Conservation (phyloP, 495 filamentous ascomycete genomes). For the Pyrenula massariospora region DNA sequence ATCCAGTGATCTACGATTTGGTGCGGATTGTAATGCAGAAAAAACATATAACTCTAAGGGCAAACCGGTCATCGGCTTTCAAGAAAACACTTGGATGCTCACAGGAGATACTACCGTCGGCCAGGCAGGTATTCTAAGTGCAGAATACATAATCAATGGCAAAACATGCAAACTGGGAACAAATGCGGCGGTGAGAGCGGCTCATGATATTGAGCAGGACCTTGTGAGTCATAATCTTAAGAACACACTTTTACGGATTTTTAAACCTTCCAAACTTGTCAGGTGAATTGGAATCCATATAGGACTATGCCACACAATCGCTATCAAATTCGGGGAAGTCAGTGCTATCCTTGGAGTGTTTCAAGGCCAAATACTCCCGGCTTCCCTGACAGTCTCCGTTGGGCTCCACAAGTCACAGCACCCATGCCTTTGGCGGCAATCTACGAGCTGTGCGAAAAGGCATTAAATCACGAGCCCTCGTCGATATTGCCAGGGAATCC, state of each 20-base stretch:
- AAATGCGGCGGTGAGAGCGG: conserved; percentile 4
- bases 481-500: background rate
- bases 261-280: background rate
- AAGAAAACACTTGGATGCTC: conserved; percentile 5
- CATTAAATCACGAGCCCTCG: background rate
- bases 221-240: conserved; percentile 4
- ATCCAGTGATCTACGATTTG: background rate
- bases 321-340: background rate
- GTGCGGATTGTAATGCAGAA: background rate
- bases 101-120: conserved; percentile 5
- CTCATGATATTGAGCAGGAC: conserved; percentile 4
- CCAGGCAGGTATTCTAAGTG: background rate
- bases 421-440: conserved; percentile 13
- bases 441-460: conserved; percentile 4
- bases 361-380: background rate
- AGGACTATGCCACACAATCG: background rate
- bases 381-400: background rate
- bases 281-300: background rate
- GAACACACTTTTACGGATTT: background rate
- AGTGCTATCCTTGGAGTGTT: background rate
- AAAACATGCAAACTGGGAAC: conserved; percentile 7
- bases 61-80: conserved; percentile 1
- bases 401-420: conserved; percentile 8
- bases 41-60: conserved; percentile 4
- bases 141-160: conserved; percentile 12